Percentiles rank a stretch among this genome's conserved stretches.
Evolutionary conservation across 257 asterid species (phyloP).

Genomic region (Solanum sparsipilum): DNA sequence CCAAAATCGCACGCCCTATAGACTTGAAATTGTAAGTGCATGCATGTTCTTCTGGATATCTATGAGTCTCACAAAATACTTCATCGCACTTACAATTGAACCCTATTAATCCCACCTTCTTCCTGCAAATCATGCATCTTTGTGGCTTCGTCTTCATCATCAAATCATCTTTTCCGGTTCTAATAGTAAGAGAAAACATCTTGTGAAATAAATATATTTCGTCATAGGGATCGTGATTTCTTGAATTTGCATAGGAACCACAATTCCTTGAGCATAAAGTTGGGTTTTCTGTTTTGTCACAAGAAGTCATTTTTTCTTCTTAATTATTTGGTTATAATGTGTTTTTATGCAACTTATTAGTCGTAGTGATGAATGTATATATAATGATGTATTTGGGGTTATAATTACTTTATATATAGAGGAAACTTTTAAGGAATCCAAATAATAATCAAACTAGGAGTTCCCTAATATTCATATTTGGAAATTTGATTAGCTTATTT

Average conservation of each 20-base stretch:
- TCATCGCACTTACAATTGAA: slow-evolving; percentile 19
- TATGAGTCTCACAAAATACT: slow-evolving; percentile 15
- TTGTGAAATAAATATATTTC: background rate
- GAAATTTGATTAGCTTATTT: too few relatives aligned
- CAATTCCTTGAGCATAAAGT: background rate
- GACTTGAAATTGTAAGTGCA: slow-evolving; percentile 21
- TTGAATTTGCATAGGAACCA: background rate
- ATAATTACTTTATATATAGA: background rate
- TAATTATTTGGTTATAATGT: background rate
- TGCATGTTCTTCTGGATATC: slow-evolving; percentile 22
- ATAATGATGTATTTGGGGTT: background rate
- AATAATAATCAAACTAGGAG: background rate
- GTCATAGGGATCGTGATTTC: background rate
- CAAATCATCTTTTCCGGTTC: background rate
- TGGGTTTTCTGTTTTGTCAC: background rate
- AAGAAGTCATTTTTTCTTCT: background rate
- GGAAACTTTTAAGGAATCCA: background rate
- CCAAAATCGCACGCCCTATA: background rate
- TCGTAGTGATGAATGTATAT: too few relatives aligned
- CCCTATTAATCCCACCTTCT: slow-evolving; percentile 13
- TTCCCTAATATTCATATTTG: background rate
- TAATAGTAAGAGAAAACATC: background rate
- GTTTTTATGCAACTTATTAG: background rate
- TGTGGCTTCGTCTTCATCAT: background rate
- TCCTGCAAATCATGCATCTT: slow-evolving; percentile 19